phyloP scores from a whole-genome alignment of 192 early-diverging fungal species.

The Rhizophagus prolifer region DNA sequence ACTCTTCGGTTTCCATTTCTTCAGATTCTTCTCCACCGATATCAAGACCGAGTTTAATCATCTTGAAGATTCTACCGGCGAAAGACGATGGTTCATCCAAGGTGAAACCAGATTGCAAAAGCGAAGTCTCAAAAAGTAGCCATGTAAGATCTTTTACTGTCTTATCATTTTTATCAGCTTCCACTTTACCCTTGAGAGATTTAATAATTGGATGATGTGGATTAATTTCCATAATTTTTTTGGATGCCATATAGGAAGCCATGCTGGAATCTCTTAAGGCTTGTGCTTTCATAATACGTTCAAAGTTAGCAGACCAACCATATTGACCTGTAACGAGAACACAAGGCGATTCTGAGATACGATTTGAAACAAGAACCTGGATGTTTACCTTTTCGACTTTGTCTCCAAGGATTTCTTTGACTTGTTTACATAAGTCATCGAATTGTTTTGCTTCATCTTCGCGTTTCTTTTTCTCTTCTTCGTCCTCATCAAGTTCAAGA shows the following conservation, averaged over 20 bases:
- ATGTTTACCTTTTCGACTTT: constrained; percentile 89
- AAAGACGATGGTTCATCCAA: constrained; percentile 95
- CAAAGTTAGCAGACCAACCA: constrained; percentile 99
- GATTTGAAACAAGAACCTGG: constrained; percentile 74
- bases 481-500: constrained; percentile 97
- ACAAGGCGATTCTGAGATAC: constrained; percentile 96
- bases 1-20: constrained; percentile 9
- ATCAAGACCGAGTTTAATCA: constrained; percentile 97
- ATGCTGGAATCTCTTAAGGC: constrained; percentile 98
- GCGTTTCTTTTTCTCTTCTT: constrained; percentile 93
- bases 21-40: constrained; percentile 80
- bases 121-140: constrained; percentile 93
- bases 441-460: constrained; percentile 93
- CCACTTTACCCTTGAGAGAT: constrained; percentile 90
- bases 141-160: constrained; percentile 96
- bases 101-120: constrained; percentile 95
- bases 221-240: constrained; percentile 99
- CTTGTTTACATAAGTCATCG: constrained; percentile 85
- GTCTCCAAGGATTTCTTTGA: constrained; percentile 99
- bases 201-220: constrained; percentile 93
- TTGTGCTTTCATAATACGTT: constrained; percentile 99
- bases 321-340: constrained; percentile 98
- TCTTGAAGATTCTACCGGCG: constrained; percentile 94
- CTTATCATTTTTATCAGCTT: constrained; percentile 96
- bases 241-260: constrained; percentile 99